Evolutionary conservation across 1,139 yeast genomes (phyloP).

Genomic region (Kodamaea arcana): DNA sequence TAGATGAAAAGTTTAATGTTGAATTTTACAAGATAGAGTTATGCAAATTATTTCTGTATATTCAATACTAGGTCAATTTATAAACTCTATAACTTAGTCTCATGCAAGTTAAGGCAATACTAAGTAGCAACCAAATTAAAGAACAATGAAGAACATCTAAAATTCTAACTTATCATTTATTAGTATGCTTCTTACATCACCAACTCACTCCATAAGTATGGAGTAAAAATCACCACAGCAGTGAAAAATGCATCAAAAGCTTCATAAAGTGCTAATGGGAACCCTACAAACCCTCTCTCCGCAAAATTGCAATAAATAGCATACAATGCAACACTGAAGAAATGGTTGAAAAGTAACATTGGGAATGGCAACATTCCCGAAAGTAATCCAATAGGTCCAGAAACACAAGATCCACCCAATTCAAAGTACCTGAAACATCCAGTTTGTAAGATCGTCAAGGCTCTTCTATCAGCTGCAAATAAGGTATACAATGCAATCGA

Average conservation of each 20-base stretch:
- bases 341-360: slow-evolving; percentile 70
- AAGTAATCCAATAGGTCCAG: slow-evolving; percentile 77
- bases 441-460: slow-evolving; percentile 65
- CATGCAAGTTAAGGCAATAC: no score
- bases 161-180: no score
- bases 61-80: no score
- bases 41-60: no score
- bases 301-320: slow-evolving; percentile 67
- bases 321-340: slow-evolving; percentile 86
- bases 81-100: no score
- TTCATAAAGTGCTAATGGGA: slow-evolving; percentile 71
- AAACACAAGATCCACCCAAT: slow-evolving; percentile 77
- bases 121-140: no score
- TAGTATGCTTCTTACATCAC: no score
- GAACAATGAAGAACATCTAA: no score
- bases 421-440: slow-evolving; percentile 89
- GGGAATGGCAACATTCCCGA: slow-evolving; percentile 82
- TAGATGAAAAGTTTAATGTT: no score
- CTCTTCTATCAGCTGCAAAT: slow-evolving; percentile 77
- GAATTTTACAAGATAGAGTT: no score
- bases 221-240: slow-evolving; percentile 76
- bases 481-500: slow-evolving; percentile 86
- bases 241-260: slow-evolving; percentile 65
- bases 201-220: slow-evolving; percentile 57
- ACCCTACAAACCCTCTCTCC: slow-evolving; percentile 60